A percentile compares a stretch with the other conserved stretches of the same genome.
Evolutionary conservation across 441 rosid species (phyloP).

Genomic region (Iberis amara): DNA sequence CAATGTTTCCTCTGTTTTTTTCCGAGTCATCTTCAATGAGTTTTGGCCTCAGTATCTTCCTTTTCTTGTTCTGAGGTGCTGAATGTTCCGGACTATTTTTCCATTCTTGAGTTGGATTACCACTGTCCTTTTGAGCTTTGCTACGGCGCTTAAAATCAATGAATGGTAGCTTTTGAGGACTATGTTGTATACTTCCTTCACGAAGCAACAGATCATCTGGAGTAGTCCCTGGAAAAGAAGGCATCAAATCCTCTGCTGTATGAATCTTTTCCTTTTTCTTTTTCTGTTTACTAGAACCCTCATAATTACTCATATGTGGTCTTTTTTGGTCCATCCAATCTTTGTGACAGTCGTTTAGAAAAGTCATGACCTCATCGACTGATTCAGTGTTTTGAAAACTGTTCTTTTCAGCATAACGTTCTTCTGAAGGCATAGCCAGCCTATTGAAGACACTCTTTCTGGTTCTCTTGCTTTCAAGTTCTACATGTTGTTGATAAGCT

Average conservation of each 20-base stretch:
- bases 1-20: no score
- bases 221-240: constrained; percentile 21
- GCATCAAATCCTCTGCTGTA: constrained; percentile 13
- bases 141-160: constrained; percentile 54
- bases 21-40: constrained; percentile 31
- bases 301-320: constrained; percentile 4
- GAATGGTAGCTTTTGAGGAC: constrained; percentile 31
- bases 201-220: constrained; percentile 17
- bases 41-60: constrained; percentile 54
- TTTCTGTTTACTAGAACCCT: constrained; percentile 21
- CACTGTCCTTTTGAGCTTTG: constrained; percentile 25
- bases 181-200: constrained; percentile 27
- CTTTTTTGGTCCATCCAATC: constrained; percentile 32
- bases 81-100: constrained; percentile 22
- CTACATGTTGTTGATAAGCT: constrained; percentile 24
- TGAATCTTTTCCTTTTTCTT: constrained; percentile 23
- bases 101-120: constrained; percentile 22
- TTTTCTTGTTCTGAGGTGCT: constrained; percentile 36
- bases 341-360: constrained; percentile 31
- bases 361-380: constrained; percentile 38
- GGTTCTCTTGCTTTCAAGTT: constrained; percentile 18
- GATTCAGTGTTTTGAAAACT: constrained; percentile 30
- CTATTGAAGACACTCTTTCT: constrained; percentile 53
- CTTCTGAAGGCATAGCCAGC: constrained; percentile 31
- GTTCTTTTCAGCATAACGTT: constrained; percentile 11